Conservation (phyloP, 352 stramenopile species). For the Paralagenidium karlingii region DNA sequence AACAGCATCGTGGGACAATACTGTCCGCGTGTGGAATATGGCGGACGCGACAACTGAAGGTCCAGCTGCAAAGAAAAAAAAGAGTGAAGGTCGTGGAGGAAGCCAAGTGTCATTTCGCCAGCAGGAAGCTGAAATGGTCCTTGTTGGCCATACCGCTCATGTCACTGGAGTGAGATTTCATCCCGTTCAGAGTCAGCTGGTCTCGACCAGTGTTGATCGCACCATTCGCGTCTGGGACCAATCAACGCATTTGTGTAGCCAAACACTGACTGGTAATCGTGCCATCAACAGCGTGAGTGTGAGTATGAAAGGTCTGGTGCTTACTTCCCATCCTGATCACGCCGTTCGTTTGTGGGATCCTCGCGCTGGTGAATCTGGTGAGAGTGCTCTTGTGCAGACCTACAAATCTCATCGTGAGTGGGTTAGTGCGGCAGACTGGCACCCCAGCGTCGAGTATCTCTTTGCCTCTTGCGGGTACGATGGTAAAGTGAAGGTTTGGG, state of each 20-base stretch:
- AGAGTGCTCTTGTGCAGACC: constrained; percentile 62
- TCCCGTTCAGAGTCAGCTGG: constrained; percentile 29
- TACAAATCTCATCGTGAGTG: constrained; percentile 80
- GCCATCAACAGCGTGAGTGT: constrained; percentile 64
- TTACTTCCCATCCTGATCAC: constrained; percentile 70
- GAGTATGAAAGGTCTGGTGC: constrained; percentile 36
- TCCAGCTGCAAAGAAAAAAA: constrained; percentile 42
- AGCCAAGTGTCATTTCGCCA: constrained; percentile 46
- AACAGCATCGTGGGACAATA: constrained; percentile 79
- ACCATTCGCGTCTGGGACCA: constrained; percentile 72
- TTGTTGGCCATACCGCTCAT: constrained; percentile 65
- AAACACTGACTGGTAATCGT: constrained; percentile 64
- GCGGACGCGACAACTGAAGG: constrained; percentile 7
- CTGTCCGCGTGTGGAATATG: constrained; percentile 54
- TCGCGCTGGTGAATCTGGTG: constrained; percentile 42
- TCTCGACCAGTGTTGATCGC: constrained; percentile 58
- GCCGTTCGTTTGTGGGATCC: constrained; percentile 77
- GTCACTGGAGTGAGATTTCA: constrained; percentile 67
- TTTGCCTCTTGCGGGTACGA: constrained; percentile 73
- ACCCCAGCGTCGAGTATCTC: constrained; percentile 29
- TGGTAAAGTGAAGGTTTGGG: constrained; percentile 72
- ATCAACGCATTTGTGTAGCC: constrained; percentile 49
- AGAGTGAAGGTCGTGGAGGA: constrained; percentile 14
- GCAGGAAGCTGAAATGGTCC: constrained; percentile 55
- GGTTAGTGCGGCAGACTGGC: constrained; percentile 68